Percentiles rank a stretch among this genome's conserved stretches.
Evolutionary conservation across 139 green algal species (phyloP).

Genomic region (Chlorella sp.): DNA sequence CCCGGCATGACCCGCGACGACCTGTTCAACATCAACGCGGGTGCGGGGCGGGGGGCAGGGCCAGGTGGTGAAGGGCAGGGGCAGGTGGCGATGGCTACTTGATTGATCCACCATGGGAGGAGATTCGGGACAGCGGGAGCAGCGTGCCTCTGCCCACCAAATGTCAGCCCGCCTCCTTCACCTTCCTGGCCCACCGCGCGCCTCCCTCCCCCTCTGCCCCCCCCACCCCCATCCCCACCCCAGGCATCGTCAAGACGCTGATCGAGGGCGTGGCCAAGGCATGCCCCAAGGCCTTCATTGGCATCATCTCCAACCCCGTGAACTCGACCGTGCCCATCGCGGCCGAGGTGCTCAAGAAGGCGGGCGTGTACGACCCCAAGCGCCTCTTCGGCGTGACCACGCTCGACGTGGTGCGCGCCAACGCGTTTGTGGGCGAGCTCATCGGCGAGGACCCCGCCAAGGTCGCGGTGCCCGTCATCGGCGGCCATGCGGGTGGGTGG

Average conservation of each 20-base stretch:
- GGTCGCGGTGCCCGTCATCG: constrained; percentile 93
- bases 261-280: constrained; percentile 66
- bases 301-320: constrained; percentile 99
- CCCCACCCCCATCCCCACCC: not conserved
- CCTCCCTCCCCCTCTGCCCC: not conserved
- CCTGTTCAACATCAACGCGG: constrained; percentile 98
- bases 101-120: too few species aligned
- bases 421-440: constrained; percentile 81
- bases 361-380: constrained; percentile 87
- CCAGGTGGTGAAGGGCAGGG: not conserved
- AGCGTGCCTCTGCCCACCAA: too few species aligned
- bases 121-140: too few species aligned
- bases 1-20: constrained; percentile 99
- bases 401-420: constrained; percentile 91
- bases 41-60: constrained; percentile 4
- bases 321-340: constrained; percentile 99
- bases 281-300: constrained; percentile 79
- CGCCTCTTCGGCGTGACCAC: constrained; percentile 95
- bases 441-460: constrained; percentile 67
- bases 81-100: not conserved
- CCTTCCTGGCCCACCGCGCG: not conserved
- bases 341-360: constrained; percentile 78
- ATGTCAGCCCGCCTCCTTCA: too few species aligned
- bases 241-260: constrained; percentile 80
- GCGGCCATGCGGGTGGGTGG: constrained; percentile 83